Evolutionary conservation across 179 eudicot species (phyloP).

Genomic region (Sideroxylon spinosum): DNA sequence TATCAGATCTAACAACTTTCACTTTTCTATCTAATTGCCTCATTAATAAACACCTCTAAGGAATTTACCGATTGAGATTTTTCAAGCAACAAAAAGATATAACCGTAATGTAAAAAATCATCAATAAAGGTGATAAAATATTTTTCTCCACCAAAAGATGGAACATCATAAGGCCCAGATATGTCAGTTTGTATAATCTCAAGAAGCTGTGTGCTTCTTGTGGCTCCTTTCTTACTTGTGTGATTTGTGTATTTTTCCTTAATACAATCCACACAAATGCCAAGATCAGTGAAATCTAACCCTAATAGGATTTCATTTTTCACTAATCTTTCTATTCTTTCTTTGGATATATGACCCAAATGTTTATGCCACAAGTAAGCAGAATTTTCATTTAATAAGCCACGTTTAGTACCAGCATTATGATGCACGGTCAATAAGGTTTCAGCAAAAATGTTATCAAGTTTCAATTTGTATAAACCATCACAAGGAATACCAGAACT

Average conservation of each 20-base stretch:
- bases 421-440: too few species aligned
- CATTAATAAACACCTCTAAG: too few species aligned
- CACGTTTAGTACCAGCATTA: background rate
- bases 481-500: background rate
- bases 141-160: background rate
- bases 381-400: background rate
- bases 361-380: background rate
- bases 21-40: too few species aligned
- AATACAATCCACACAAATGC: conserved; percentile 1
- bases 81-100: too few species aligned
- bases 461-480: conserved; percentile 12
- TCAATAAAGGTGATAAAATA: background rate
- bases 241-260: background rate
- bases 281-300: background rate
- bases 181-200: background rate
- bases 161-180: conserved; percentile 3
- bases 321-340: too few species aligned
- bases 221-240: background rate
- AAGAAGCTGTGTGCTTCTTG: conserved; percentile 1
- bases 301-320: background rate
- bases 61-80: too few species aligned
- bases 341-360: background rate
- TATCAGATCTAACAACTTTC: too few species aligned
- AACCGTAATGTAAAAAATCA: background rate
- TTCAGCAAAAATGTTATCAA: conserved; percentile 7